Conservation (phyloP, 495 filamentous ascomycete genomes). For the Tuber magnatum region DNA sequence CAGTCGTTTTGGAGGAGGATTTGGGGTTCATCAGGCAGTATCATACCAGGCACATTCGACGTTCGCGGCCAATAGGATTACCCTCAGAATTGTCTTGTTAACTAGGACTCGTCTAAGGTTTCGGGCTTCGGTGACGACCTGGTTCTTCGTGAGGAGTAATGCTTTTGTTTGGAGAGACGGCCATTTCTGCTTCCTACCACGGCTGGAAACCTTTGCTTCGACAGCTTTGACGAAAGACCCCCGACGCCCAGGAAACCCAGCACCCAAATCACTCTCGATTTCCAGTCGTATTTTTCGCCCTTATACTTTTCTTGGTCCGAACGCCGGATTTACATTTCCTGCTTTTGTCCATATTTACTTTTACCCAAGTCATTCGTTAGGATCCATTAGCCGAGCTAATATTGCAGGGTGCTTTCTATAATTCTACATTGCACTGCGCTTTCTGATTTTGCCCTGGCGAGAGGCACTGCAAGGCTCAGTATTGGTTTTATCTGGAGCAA, state of each 20-base stretch:
- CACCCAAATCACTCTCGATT: conserved; percentile 5
- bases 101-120: neutral
- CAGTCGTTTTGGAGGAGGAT: conserved; percentile 23
- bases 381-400: conserved; percentile 16
- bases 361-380: conserved; percentile 24
- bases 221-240: conserved; percentile 7
- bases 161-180: conserved; percentile 30
- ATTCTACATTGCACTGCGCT: conserved; percentile 10
- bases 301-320: conserved; percentile 7
- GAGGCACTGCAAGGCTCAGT: conserved; percentile 12
- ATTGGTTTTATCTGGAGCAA: conserved; percentile 7
- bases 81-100: neutral
- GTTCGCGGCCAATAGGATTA: conserved; percentile 10
- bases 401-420: conserved; percentile 24
- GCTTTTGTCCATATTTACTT: conserved; percentile 7
- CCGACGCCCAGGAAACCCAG: neutral
- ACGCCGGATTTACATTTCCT: conserved; percentile 8
- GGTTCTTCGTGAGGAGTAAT: conserved; percentile 21
- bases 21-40: conserved; percentile 17
- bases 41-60: conserved; percentile 9
- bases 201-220: conserved; percentile 17
- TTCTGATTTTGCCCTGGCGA: conserved; percentile 17
- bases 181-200: conserved; percentile 27
- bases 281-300: conserved; percentile 4
- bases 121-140: conserved; percentile 7